Conservation (phyloP, 108 stramenopile species). For the Chaetoceros tenuissimus region DNA sequence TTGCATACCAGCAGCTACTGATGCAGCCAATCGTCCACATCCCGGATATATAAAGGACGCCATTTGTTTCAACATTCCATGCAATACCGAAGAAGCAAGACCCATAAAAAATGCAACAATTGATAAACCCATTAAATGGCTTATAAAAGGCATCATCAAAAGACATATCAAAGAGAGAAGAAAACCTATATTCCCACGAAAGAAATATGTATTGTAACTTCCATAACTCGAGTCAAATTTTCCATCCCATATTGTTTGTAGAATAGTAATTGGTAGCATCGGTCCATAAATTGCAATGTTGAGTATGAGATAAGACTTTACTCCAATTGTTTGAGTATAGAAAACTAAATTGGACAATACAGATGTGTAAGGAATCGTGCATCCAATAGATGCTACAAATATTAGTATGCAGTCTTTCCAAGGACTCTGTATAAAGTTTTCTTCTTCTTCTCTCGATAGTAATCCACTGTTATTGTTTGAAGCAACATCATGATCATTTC, state of each 20-base stretch:
- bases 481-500: too few relatives aligned
- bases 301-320: slow-evolving; percentile 21
- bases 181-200: slow-evolving; percentile 23
- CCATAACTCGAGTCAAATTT: slow-evolving; percentile 11
- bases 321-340: slow-evolving; percentile 18
- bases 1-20: slow-evolving; percentile 34
- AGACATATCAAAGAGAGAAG: slow-evolving; percentile 8
- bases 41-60: slow-evolving; percentile 21
- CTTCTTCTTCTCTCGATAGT: too few relatives aligned
- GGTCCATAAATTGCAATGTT: slow-evolving; percentile 29
- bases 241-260: slow-evolving; percentile 25
- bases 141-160: slow-evolving; percentile 1
- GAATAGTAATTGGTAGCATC: slow-evolving; percentile 22
- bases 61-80: slow-evolving; percentile 38
- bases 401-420: slow-evolving; percentile 18
- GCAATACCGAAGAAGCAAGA: slow-evolving; percentile 13
- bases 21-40: slow-evolving; percentile 18
- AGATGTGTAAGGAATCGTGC: slow-evolving; percentile 22
- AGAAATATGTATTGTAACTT: slow-evolving; percentile 16
- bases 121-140: slow-evolving; percentile 1
- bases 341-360: slow-evolving; percentile 29
- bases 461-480: too few relatives aligned
- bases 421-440: too few relatives aligned
- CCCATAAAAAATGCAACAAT: slow-evolving; percentile 6
- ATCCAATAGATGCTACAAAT: slow-evolving; percentile 17